Evolutionary conservation across 1,139 yeast species (phyloP), one percentile per base, ranked within the genome.

Genomic region (Geotrichum bryndzae): DNA sequence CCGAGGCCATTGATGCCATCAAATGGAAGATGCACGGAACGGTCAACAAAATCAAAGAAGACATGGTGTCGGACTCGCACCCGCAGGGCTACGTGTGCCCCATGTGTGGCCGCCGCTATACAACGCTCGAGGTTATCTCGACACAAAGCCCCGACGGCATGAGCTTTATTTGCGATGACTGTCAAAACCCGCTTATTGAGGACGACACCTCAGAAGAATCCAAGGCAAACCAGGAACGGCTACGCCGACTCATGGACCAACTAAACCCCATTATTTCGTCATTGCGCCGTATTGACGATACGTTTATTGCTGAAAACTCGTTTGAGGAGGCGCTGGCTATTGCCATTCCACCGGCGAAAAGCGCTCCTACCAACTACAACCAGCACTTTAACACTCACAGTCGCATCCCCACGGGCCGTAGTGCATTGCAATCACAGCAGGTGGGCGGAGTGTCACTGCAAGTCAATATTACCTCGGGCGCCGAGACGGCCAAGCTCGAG

Each of bases 31-130:
- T 94, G 65, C 97, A 94, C 72, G 83, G 89, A 54, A 82, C 95
- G 52, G 98, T 90, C 15, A 87, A 86, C 68, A 76, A 80, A 63
- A 80, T 92, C 63, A 90, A 90, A 72, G 90, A 88, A 66, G 96
- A 91, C 71, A 83, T 94, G 78, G 86, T 84, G 53, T 77, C 71
- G 52, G 90, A 87, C 69, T 87, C 94, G 27, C 94, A 90, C 67
- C 96, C 98, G 1, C 96, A 92, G 70, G 99, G 98, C 0, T 94
- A 89, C 72, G 82, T 89, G 58, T 94, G 99, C 73, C 94, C 96
- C 2, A 78, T 88, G 54, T 94, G 99, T 76, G 84, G 84, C 55
- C 84, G 88, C 38, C 85, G 88, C 71, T 92, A 87, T 68, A 82
- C 92, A 11, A 91, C 95, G 67, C 76, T 94, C 66, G 99, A 95